These are phyloP conservation scores for Chrysoporthe deuterocubensis DNA, from an alignment of 2,329 filamentous ascomycete genomes.

Conservation along the genomic window DNA sequence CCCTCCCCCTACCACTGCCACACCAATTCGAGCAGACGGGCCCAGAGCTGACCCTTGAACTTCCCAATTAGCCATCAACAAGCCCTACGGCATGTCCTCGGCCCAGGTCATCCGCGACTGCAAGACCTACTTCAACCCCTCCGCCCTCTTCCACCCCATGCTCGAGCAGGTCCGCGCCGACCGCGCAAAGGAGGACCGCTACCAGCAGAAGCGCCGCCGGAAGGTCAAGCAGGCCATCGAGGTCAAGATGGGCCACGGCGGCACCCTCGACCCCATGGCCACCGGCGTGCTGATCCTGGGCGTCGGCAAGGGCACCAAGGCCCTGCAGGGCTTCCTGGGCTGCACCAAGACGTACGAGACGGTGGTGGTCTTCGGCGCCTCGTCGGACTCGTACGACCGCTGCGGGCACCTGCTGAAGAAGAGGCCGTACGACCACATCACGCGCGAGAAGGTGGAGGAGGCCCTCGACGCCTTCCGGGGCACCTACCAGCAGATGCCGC, in stretches of 20 bases:
- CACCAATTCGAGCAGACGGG: not conserved
- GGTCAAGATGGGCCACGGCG: conserved; percentile 95
- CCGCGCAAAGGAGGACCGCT: conserved; percentile 59
- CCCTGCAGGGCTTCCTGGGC: conserved; percentile 74
- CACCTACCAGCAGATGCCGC: conserved; percentile 85
- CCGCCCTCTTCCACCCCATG: conserved; percentile 77
- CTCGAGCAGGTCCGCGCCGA: conserved; percentile 65
- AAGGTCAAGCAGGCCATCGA: conserved; percentile 63
- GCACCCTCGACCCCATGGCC: conserved; percentile 91
- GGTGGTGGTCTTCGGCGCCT: conserved; percentile 85
- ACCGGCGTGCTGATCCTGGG: conserved; percentile 92
- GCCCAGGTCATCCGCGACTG: conserved; percentile 89
- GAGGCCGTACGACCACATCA: conserved; percentile 79
- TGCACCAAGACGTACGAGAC: conserved; percentile 96
- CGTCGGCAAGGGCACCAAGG: conserved; percentile 85
- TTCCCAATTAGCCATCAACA: conserved; percentile 71
- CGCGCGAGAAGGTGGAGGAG: conserved; percentile 75
- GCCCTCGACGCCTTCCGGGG: conserved; percentile 77
- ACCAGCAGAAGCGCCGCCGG: conserved; percentile 63
- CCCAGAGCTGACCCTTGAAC: not conserved
- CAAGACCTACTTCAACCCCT: conserved; percentile 82
- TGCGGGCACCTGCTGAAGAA: conserved; percentile 81
- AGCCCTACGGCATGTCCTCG: conserved; percentile 84
- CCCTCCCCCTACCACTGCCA: not conserved
- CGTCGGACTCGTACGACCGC: conserved; percentile 90